Conservation (phyloP, 331 rosid species). For the Erythrophleum ivorense region DNA sequence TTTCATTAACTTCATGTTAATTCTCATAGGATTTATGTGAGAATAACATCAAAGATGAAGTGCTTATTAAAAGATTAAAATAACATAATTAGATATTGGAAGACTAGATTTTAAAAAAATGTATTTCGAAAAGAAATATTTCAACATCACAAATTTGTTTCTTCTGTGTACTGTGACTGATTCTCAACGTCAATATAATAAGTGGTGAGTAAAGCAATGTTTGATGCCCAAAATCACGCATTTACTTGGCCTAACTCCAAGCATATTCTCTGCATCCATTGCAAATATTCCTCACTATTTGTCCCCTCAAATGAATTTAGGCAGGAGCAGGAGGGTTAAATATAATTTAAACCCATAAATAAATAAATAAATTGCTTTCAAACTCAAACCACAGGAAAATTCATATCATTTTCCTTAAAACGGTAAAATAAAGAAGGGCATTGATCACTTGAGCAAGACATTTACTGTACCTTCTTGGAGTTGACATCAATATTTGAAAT, state of each 20-base stretch:
- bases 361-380: conserved; percentile 5
- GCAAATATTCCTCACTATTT: conserved; percentile 44
- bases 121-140: background rate
- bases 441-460: background rate
- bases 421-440: background rate
- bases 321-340: background rate
- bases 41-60: too few relatives aligned
- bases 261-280: conserved; percentile 46
- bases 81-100: too few relatives aligned
- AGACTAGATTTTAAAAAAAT: too few relatives aligned
- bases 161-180: background rate
- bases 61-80: too few relatives aligned
- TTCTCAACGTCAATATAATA: background rate
- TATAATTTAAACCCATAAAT: background rate
- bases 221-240: conserved; percentile 46
- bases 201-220: background rate
- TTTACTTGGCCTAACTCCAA: conserved; percentile 38
- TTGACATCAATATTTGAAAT: background rate
- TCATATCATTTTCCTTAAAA: background rate
- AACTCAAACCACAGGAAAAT: background rate
- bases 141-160: background rate
- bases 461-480: background rate
- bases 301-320: background rate
- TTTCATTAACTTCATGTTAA: too few relatives aligned
- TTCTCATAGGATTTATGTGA: background rate